Base-by-base conservation (phyloP, 139 green algal species). In the Trebouxia sp. region DNA sequence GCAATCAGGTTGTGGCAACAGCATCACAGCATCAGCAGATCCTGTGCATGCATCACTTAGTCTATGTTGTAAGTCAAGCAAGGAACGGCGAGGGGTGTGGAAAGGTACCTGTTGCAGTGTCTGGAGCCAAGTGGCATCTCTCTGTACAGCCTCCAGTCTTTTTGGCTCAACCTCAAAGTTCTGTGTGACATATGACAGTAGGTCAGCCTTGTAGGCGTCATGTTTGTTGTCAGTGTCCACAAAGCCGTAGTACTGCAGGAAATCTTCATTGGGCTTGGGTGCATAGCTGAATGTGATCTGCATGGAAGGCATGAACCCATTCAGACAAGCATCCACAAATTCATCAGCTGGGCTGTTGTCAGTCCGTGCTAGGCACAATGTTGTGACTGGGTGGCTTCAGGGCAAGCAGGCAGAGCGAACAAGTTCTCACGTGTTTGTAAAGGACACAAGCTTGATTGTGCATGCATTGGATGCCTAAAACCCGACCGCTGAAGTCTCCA, bases 241-340 rank as follows among this genome's bases (percentile, higher is more conserved):
- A 65, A 65, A 65, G 55, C 55, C 55, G 1, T 65, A 65, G 12
- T 65, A 65, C 55, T 65, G 55, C 24, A 65, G 55, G 26, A 65
- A 65, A 26, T 28, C 55, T 26, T 65, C 55, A 37, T 65, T 65
- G 24, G 55, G 55, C 55, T 65, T 65, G 6, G 24, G 26, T 37
- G 26, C 55, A 38, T 65, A 65, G 55, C 55, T 65, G 55, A 20
- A 26, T 9, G 20, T 17, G 20, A 53, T 6, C 47, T 53, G 47
- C 47, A 53, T 53, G 47, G 15, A 17, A 53, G 20, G 4, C 1
- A 14, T 53, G 15, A 17, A 53, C n/a, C n/a, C n/a, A n/a, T n/a
- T n/a, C n/a, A n/a, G n/a, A n/a, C n/a, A 14, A 53, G 47, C 47
- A 53, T n/a, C 15, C 1, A 17, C 20, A 14, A 53, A n/a, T n/a